phyloP scores from a whole-genome alignment of 139 green algal species.

The Coccomyxa sp. region DNA sequence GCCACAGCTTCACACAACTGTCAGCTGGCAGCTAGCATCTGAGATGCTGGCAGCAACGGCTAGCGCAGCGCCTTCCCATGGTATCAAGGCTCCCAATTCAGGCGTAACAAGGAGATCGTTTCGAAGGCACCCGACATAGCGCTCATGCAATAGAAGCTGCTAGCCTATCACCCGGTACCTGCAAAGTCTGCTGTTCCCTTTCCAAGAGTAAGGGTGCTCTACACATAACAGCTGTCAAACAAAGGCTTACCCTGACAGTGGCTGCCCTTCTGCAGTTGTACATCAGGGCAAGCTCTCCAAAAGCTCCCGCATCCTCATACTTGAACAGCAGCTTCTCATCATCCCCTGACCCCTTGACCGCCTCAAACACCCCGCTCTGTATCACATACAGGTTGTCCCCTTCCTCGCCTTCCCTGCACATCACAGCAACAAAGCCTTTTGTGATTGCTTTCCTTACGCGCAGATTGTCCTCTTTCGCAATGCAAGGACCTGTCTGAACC shows the following conservation, averaged over 20 bases:
- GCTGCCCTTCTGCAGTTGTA: conserved; percentile 61
- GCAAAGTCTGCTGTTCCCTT: no score
- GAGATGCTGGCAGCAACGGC: no score
- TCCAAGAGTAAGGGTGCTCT: no score
- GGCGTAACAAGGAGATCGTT: no score
- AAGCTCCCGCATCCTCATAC: conserved; percentile 43
- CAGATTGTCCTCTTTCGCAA: background rate
- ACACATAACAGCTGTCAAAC: background rate
- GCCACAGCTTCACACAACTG: no score
- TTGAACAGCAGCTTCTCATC: conserved; percentile 17
- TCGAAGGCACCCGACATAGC: no score
- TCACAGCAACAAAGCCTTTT: background rate
- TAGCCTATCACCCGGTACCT: no score
- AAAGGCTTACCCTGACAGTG: conserved; percentile 26
- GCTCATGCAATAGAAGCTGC: no score
- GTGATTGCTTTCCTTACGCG: background rate
- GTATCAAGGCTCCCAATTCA: no score
- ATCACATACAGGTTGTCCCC: conserved; percentile 68
- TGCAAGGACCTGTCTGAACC: background rate
- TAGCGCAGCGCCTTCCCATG: no score
- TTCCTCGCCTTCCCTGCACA: conserved; percentile 45
- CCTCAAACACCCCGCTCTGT: conserved; percentile 39
- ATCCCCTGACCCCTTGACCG: conserved; percentile 14
- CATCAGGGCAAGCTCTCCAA: conserved; percentile 66
- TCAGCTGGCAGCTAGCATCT: no score